Conservation (phyloP, 345 rosid genomes). For the Hypericum perforatum region DNA sequence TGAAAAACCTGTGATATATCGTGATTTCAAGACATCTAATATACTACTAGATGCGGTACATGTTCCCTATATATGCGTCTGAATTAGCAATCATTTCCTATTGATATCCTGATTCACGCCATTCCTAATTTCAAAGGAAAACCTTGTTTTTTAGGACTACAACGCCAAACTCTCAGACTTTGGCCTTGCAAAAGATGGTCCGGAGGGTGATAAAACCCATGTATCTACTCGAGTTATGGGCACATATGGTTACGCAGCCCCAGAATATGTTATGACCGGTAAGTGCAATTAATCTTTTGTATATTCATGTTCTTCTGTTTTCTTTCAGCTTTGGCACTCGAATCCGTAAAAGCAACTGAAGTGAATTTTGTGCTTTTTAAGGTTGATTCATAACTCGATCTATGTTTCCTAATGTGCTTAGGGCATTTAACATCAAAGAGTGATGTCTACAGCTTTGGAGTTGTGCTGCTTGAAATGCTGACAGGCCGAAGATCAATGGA, state of each 20-base stretch:
- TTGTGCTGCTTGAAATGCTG: constrained; percentile 17
- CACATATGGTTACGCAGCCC: constrained; percentile 22
- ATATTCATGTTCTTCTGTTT: neutral
- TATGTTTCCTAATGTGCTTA: neutral
- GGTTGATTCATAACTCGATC: too few relatives aligned
- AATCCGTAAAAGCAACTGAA: neutral
- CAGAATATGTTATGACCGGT: constrained; percentile 29
- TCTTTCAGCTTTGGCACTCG: neutral
- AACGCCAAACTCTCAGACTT: constrained; percentile 33
- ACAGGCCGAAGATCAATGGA: constrained; percentile 20
- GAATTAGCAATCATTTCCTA: too few relatives aligned
- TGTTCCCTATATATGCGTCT: too few relatives aligned
- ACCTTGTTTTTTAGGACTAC: constrained; percentile 18
- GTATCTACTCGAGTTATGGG: constrained; percentile 21
- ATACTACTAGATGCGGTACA: too few relatives aligned
- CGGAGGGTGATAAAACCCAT: constrained; percentile 26
- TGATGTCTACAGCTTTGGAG: constrained; percentile 21
- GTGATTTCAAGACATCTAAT: too few relatives aligned
- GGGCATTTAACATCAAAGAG: constrained; percentile 19
- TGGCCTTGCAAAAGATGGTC: constrained; percentile 34
- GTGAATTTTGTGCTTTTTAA: neutral
- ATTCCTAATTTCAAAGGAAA: too few relatives aligned
- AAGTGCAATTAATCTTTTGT: neutral
- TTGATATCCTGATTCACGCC: too few relatives aligned
- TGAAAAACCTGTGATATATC: too few relatives aligned